Conservation (phyloP, 2,329 filamentous ascomycete species). For the Arthrobotrys conoides region DNA sequence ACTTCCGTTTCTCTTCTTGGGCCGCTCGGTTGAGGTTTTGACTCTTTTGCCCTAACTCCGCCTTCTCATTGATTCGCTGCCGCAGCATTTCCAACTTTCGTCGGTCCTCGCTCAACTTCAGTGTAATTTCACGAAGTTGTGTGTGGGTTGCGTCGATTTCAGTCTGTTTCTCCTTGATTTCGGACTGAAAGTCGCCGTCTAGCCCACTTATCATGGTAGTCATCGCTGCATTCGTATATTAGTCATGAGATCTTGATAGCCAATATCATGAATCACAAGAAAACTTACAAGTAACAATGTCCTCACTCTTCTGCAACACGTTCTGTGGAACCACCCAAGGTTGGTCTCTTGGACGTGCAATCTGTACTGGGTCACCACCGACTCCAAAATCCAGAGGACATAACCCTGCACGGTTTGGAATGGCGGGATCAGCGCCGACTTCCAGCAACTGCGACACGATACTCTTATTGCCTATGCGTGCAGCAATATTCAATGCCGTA, state of each 20-base stretch:
- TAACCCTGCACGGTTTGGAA: constrained; percentile 89
- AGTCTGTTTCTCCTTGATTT: constrained; percentile 86
- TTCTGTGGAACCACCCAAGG: constrained; percentile 70
- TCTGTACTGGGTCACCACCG: constrained; percentile 75
- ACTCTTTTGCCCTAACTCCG: constrained; percentile 76
- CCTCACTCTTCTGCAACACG: constrained; percentile 81
- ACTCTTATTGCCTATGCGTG: constrained; percentile 90
- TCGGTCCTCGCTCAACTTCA: constrained; percentile 82
- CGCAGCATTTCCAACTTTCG: constrained; percentile 79
- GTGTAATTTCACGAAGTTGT: constrained; percentile 83
- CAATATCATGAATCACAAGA: not conserved
- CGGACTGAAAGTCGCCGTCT: constrained; percentile 81
- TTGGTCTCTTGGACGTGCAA: constrained; percentile 66
- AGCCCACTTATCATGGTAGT: constrained; percentile 85
- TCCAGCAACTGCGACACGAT: constrained; percentile 98
- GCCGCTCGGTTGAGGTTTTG: constrained; percentile 81
- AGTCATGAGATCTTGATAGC: constrained; percentile 61
- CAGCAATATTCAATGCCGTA: constrained; percentile 93
- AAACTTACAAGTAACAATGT: constrained; percentile 82
- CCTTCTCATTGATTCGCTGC: constrained; percentile 77
- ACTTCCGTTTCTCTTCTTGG: constrained; percentile 76
- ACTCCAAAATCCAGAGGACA: constrained; percentile 95
- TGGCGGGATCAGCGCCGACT: constrained; percentile 92
- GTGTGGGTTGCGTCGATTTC: constrained; percentile 85
- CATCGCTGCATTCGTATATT: constrained; percentile 74